phyloP scores from a whole-genome alignment of 2,329 filamentous ascomycete genomes.

The Ophiostoma sp. region DNA sequence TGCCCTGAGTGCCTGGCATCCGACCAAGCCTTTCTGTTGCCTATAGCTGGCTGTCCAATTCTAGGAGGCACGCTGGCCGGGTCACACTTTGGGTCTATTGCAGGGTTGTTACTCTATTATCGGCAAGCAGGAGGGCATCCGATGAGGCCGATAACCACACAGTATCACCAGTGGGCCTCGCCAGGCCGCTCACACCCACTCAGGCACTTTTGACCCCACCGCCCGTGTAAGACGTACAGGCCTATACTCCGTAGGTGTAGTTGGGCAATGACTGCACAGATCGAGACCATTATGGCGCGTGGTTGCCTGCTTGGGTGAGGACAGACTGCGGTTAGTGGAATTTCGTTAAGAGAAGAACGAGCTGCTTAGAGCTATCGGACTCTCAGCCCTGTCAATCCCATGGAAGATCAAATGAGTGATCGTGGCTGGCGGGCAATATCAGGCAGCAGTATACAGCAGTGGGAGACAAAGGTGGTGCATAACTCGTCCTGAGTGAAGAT shows the following conservation, averaged over 20 bases:
- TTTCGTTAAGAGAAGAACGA: not conserved
- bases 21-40: not conserved
- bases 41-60: not conserved
- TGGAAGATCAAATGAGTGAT: too few species aligned
- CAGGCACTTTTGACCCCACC: not conserved
- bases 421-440: too few species aligned
- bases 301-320: not conserved
- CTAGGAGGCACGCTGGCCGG: too few species aligned
- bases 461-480: too few species aligned
- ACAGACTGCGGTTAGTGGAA: not conserved
- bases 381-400: not conserved
- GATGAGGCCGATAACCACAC: not conserved
- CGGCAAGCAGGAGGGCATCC: not conserved
- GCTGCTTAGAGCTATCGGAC: not conserved
- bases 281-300: not conserved
- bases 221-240: not conserved
- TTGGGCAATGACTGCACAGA: not conserved
- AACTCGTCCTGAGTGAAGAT: too few species aligned
- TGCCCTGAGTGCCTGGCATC: not conserved
- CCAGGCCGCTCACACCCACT: not conserved
- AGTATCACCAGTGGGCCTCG: not conserved
- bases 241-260: not conserved
- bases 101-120: too few species aligned
- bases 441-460: not conserved
- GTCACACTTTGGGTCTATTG: too few species aligned